Base-by-base conservation (phyloP, 345 rosid species). In the Stellera chamaejasme region DNA sequence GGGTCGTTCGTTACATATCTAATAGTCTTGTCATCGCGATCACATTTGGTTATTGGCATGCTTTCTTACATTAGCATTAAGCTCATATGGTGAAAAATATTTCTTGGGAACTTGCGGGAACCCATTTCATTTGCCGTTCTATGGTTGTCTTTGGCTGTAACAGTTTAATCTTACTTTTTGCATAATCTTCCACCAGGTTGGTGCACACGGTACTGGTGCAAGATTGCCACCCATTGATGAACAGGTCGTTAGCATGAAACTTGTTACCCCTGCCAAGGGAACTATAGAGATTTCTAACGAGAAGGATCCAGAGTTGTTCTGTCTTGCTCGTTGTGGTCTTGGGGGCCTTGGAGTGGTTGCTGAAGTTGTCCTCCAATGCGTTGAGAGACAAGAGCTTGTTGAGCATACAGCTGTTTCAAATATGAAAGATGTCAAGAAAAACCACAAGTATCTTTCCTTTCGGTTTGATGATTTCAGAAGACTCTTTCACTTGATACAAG, bases 191-290 rank as follows among this genome's bases (percentile, higher is more conserved):
- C 42, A 59, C 58, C 66, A 93, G 97, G 97, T 93, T 56, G 99
- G 97, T 49, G 99, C 99, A 15, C 99, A 87, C 69, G 97, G 96
- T 59, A 89, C 96, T 16, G 97, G 99, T 67, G 97, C 97, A 65
- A 80, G 77, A 60, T 71, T 93, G 80, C 97, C 92, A 64, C 99
- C 96, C 47, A 82, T 93, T 63, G 99, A 93, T 48, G 99, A 89
- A 70, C 99, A 93, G 71, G 86, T 89, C 53, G 69, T 89, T 58
- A 83, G 95, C 69, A 74, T 93, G 92, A 93, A 87, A 64, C 64
- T 89, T 74, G 96, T 93, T 19, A 93, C 97, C 71, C 97, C 97
- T 77, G 95, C 86, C 25, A 86, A 81, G 61, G 99, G 99, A 63
- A 87, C 90, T 3, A 83, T 89, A 58, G 97, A 87, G 65, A 69